Evolutionary conservation across 352 stramenopile genomes (phyloP).

Genomic region (Globisporangium paddicum): DNA sequence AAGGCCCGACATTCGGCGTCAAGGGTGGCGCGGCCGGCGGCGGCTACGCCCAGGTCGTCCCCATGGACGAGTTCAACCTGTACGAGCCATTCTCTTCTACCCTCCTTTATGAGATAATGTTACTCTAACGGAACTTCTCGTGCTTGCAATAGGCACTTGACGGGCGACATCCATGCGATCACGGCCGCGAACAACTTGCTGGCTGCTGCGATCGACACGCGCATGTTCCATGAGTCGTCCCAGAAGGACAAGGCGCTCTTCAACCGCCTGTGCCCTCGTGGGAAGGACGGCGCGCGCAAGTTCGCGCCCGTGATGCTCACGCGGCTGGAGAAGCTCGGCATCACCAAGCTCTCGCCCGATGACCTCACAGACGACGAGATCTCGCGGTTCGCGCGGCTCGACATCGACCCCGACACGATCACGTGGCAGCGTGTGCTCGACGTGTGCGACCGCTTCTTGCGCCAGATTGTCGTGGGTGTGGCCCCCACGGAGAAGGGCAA

Average conservation of each 20-base stretch:
- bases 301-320: conserved; percentile 92
- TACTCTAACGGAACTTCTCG: neutral
- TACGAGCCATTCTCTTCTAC: conserved; percentile 18
- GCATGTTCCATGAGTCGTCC: conserved; percentile 96
- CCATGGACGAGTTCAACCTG: conserved; percentile 99
- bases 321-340: conserved; percentile 94
- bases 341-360: conserved; percentile 87
- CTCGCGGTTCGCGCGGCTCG: conserved; percentile 90
- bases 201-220: conserved; percentile 96
- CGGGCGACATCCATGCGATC: conserved; percentile 98
- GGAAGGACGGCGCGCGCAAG: conserved; percentile 76
- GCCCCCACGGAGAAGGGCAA: conserved; percentile 90
- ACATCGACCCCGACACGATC: conserved; percentile 95
- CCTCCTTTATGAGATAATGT: too few relatives aligned
- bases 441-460: conserved; percentile 96
- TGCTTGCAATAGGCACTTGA: conserved; percentile 85
- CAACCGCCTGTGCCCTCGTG: conserved; percentile 71
- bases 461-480: conserved; percentile 87
- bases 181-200: conserved; percentile 98
- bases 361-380: conserved; percentile 95
- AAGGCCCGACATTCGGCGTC: conserved; percentile 98
- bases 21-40: conserved; percentile 88
- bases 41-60: conserved; percentile 93
- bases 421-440: conserved; percentile 95
- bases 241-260: conserved; percentile 84